Conservation (phyloP, 1,284 basidiomycete species). For the Ceratobasidium theobromae region DNA sequence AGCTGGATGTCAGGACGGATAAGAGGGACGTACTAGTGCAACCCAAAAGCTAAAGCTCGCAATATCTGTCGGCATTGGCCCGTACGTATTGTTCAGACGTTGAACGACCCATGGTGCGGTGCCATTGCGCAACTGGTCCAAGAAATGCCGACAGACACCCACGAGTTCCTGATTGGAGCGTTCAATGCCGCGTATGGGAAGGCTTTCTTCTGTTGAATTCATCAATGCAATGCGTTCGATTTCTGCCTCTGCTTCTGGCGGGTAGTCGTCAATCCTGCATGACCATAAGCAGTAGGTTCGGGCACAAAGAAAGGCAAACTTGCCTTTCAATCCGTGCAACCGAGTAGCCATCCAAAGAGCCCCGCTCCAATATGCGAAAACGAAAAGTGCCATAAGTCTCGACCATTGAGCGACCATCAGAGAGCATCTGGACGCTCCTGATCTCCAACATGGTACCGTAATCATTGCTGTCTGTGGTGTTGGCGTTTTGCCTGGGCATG, state of each 20-base stretch:
- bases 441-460: constrained; percentile 96
- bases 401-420: constrained; percentile 87
- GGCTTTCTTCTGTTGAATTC: constrained; percentile 1
- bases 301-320: constrained; percentile 35
- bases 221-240: constrained; percentile 43
- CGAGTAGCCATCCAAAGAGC: constrained; percentile 83
- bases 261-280: constrained; percentile 56
- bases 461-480: constrained; percentile 49
- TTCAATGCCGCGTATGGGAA: constrained; percentile 37
- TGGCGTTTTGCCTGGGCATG: constrained; percentile 55
- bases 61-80: constrained; percentile 61
- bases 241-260: constrained; percentile 50
- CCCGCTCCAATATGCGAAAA: constrained; percentile 83
- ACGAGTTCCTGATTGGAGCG: constrained; percentile 72
- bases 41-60: constrained; percentile 87
- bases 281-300: not conserved
- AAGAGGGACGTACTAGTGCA: constrained; percentile 57
- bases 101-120: constrained; percentile 91
- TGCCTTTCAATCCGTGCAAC: constrained; percentile 77
- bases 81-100: constrained; percentile 74
- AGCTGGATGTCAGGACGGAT: not conserved
- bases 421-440: constrained; percentile 78
- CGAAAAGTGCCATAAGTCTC: constrained; percentile 83
- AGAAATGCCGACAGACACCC: constrained; percentile 73
- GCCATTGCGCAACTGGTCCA: constrained; percentile 76